Base-by-base conservation (phyloP, 768 basidiomycete genomes). In the Pulveroboletus sp. region DNA sequence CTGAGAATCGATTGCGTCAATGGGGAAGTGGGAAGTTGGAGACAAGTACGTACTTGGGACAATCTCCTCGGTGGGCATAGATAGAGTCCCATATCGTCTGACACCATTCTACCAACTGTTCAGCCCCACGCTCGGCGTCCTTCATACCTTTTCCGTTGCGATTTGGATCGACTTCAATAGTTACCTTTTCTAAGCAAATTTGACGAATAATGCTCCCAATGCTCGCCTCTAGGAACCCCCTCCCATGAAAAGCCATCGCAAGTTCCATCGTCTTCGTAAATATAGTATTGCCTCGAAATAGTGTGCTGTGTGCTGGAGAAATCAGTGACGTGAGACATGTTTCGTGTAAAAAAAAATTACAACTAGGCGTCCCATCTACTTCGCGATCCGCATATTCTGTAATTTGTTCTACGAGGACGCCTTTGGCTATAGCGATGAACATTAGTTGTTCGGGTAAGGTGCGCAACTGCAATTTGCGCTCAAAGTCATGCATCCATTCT, bases 191-290 rank as follows among this genome's bases (percentile, higher is more conserved):
- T 14, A 75, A 65, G 63, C 81, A 87, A 42, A 94, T 71, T 34
- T 78, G 75, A 42, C 87, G 82, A 38, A 95, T 75, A 36, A 81
- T 75, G 23, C 68, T 65, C 6, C 90, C 91, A 35, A 95, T 77
- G 59, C 87, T 89, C 12, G 82, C 80, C 60, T 92, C 89, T 19
- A 95, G 75, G 61, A 91, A 93, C 1, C 73, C 72, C 59, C 74
- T 81, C n/a, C 90, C 90, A 58, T 91, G 87, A 72, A 81, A 82
- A n/a, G 75, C 73, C 81, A 94, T 90, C 57, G 82, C 84, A 6
- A 82, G 69, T 59, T 93, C 90, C 70, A 92, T 80, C 23, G 85
- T 81, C 68, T 81, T 90, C 49, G 84, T 85, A 54, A 84, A 73
- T 31, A 72, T 77, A 10, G 82, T 82, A 56, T 85, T 85, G 32